Conservation (phyloP, 1,284 basidiomycete species). For the Ustilago xerochloae region DNA sequence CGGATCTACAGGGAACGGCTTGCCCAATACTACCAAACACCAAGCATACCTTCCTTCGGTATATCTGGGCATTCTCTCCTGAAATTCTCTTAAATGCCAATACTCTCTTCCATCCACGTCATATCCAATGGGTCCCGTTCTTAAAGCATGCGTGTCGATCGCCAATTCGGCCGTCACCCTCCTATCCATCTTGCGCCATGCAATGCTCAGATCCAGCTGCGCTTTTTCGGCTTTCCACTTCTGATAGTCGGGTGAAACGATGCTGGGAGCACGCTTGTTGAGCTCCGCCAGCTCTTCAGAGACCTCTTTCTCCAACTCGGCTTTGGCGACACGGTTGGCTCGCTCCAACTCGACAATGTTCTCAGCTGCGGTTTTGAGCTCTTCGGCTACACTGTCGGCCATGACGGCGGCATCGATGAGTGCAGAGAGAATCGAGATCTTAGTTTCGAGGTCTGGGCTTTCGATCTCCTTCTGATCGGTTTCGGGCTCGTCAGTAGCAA, state of each 20-base stretch:
- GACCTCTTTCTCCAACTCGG: slow-evolving; percentile 41
- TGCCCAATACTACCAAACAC: slow-evolving; percentile 51
- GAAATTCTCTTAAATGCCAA: slow-evolving; percentile 57
- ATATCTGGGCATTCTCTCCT: slow-evolving; percentile 50
- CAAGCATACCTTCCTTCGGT: slow-evolving; percentile 51
- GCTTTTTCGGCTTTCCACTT: slow-evolving; percentile 45
- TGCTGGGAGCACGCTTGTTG: slow-evolving; percentile 45
- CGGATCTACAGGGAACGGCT: slow-evolving; percentile 17
- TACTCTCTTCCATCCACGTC: slow-evolving; percentile 55
- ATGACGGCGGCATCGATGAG: slow-evolving; percentile 47
- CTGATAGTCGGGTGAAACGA: slow-evolving; percentile 39
- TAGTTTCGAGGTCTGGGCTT: slow-evolving; percentile 41
- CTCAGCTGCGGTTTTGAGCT: slow-evolving; percentile 38
- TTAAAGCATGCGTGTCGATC: slow-evolving; percentile 40
- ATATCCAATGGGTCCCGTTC: slow-evolving; percentile 47
- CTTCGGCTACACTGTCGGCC: slow-evolving; percentile 35
- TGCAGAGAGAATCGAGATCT: slow-evolving; percentile 31
- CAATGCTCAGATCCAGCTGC: slow-evolving; percentile 20
- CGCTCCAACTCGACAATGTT: slow-evolving; percentile 28
- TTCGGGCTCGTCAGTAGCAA: slow-evolving; percentile 4
- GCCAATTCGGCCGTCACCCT: slow-evolving; percentile 24
- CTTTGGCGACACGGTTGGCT: slow-evolving; percentile 10
- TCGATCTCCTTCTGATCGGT: slow-evolving; percentile 14
- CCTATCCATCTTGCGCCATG: slow-evolving; percentile 37
- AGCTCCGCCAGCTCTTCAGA: slow-evolving; percentile 47